Evolutionary conservation across 352 stramenopile genomes (phyloP), one percentile per base, ranked within the genome.

Genomic region (Phytophthora megakarya): DNA sequence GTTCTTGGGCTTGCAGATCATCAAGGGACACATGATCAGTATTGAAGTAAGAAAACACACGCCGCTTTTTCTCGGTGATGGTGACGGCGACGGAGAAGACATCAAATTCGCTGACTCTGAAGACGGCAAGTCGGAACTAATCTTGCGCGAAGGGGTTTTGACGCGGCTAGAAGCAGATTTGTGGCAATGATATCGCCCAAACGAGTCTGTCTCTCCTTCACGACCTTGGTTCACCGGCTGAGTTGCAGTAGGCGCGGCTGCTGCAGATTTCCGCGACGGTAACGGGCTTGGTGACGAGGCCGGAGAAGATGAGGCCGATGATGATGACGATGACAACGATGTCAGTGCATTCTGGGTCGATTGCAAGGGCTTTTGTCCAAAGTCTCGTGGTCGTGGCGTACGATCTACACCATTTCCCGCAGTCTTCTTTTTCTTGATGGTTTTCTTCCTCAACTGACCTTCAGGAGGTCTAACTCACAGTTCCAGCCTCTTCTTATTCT

Each of bases 1-100:
- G 68, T 35, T 80, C 72, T 22, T 80, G 72, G 9, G 72, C 72
- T 53, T 80, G 72, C 35, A 80, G 22, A 32, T 78, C 69, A 44
- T 70, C 33, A 5, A 80, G 45, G 8, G 72, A 45, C 13, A 80
- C 32, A 12, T 37, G 46, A 50, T 80, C 68, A 11, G 50, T 44
- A 28, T 70, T 51, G 37, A 75, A 75, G 23, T 48, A 38, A n/a
- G 44, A 26, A 25, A 37, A 11, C 8, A 63, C 50, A 10, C 57
- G 56, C 13, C 67, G 56, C 21, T 63, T 75, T 69, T 75, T 49
- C 62, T 66, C 13, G 42, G 67, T 42, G 39, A 59, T 12, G 51
- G 39, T 6, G 56, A 61, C 13, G 50, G n/a, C 16, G 40, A n/a
- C n/a, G n/a, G n/a, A n/a, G n/a, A 70, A 43, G 47, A 11, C 26